These are phyloP conservation scores for Diaporthe sp. DNA, from an alignment of 2,329 filamentous ascomycete genomes.

Conservation along the genomic window DNA sequence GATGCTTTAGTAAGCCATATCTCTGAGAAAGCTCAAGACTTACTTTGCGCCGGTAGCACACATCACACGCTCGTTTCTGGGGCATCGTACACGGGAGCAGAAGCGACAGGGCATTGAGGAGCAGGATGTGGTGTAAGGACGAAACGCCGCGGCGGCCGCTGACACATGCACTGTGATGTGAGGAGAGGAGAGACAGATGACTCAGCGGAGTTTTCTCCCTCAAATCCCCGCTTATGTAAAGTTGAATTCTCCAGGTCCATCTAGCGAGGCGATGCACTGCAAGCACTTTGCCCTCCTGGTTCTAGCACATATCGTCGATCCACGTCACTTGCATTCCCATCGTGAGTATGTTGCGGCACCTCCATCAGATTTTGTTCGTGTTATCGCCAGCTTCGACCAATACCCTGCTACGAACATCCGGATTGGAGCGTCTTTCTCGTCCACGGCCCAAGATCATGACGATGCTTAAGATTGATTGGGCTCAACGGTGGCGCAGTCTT, in stretches of 20 bases:
- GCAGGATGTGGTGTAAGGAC: background rate
- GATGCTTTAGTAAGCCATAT: background rate
- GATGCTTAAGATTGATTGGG: background rate
- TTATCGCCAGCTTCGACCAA: background rate
- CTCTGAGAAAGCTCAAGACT: background rate
- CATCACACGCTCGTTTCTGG: slow-evolving; percentile 18
- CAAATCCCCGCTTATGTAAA: background rate
- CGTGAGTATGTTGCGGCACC: no score
- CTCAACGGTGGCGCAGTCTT: background rate
- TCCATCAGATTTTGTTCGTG: background rate
- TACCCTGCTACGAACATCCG: rapidly evolving
- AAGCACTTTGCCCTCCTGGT: background rate
- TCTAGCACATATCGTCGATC: background rate
- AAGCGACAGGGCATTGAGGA: background rate
- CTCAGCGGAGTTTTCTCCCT: background rate
- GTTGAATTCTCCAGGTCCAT: background rate
- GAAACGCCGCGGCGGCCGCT: slow-evolving; percentile 14
- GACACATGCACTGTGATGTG: background rate
- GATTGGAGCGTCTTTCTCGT: background rate
- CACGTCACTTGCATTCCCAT: background rate
- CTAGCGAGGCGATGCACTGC: background rate
- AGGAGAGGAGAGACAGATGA: background rate
- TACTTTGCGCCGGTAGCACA: slow-evolving; percentile 12
- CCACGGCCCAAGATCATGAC: background rate
- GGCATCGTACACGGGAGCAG: background rate